These are phyloP conservation scores for Oryza rufipogon DNA, from an alignment of 176 grass and related monocot genomes.

Conservation along the genomic window DNA sequence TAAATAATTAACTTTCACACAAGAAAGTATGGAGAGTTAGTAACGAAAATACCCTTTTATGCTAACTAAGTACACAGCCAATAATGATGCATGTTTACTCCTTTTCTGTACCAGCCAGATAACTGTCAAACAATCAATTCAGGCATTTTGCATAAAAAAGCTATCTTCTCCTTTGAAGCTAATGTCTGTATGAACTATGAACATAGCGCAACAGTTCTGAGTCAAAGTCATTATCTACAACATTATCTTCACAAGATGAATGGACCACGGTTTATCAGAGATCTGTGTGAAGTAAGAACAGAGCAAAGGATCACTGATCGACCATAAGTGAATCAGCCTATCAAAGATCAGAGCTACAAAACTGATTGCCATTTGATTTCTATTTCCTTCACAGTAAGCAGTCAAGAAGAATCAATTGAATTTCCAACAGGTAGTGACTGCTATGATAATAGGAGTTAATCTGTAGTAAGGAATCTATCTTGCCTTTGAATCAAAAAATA, in stretches of 20 bases:
- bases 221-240: neutral
- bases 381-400: neutral
- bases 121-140: neutral
- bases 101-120: neutral
- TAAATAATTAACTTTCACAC: neutral
- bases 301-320: neutral
- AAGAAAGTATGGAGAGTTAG: neutral
- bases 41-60: neutral
- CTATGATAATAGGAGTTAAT: conserved; percentile 9
- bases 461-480: conserved; percentile 15
- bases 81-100: neutral
- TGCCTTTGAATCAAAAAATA: conserved; percentile 15
- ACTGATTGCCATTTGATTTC: neutral
- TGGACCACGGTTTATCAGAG: neutral
- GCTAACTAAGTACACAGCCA: neutral
- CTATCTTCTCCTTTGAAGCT: neutral
- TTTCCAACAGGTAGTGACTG: neutral
- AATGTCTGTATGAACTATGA: conserved; percentile 31
- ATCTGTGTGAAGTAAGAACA: neutral
- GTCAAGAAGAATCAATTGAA: neutral
- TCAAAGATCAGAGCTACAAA: conserved; percentile 2
- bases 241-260: conserved; percentile 2
- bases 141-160: neutral
- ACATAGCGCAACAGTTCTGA: conserved; percentile 15
- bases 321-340: conserved; percentile 14